Evolutionary conservation across 2,329 filamentous ascomycete genomes (phyloP).

Genomic region (Sclerotinia glacialis): DNA sequence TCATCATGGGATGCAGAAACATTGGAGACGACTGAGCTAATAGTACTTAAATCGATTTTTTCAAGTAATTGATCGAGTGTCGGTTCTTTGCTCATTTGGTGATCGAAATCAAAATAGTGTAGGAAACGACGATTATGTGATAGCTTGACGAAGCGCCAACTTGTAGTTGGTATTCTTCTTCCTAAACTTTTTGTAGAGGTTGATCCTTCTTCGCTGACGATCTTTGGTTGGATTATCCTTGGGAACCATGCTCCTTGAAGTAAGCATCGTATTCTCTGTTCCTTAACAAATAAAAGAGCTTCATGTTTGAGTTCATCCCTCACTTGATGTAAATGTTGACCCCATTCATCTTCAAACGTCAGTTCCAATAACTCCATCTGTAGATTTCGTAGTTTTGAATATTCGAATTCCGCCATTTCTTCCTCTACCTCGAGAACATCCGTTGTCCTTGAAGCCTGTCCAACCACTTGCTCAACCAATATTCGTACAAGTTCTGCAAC

Average conservation of each 20-base stretch:
- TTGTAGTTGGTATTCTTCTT: slow-evolving; percentile 25
- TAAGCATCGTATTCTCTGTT: slow-evolving; percentile 88
- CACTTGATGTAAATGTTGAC: slow-evolving; percentile 83
- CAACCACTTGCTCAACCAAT: slow-evolving; percentile 83
- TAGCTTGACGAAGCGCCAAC: slow-evolving; percentile 80
- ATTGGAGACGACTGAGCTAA: slow-evolving; percentile 93
- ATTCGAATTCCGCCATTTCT: slow-evolving; percentile 81
- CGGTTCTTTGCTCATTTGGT: slow-evolving; percentile 62
- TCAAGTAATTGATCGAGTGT: slow-evolving; percentile 70
- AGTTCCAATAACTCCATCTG: slow-evolving; percentile 93
- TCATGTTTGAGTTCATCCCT: slow-evolving; percentile 88
- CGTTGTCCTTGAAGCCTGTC: slow-evolving; percentile 74
- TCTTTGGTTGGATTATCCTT: slow-evolving; percentile 45
- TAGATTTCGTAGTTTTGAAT: slow-evolving; percentile 71
- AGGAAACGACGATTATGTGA: slow-evolving; percentile 89
- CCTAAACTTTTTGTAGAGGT: slow-evolving; percentile 23
- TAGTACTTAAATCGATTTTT: slow-evolving; percentile 81
- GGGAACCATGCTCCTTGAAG: slow-evolving; percentile 87
- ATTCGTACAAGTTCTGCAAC: slow-evolving; percentile 89
- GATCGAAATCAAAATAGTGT: slow-evolving; percentile 82
- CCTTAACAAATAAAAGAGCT: slow-evolving; percentile 92
- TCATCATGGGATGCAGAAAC: slow-evolving; percentile 55
- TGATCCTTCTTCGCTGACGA: slow-evolving; percentile 43
- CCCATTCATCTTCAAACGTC: slow-evolving; percentile 94
- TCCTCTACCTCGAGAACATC: slow-evolving; percentile 87